Percentiles rank a stretch among this genome's conserved stretches.
Conservation (phyloP, 495 filamentous ascomycete genomes). For the Penicillium flavigenum region DNA sequence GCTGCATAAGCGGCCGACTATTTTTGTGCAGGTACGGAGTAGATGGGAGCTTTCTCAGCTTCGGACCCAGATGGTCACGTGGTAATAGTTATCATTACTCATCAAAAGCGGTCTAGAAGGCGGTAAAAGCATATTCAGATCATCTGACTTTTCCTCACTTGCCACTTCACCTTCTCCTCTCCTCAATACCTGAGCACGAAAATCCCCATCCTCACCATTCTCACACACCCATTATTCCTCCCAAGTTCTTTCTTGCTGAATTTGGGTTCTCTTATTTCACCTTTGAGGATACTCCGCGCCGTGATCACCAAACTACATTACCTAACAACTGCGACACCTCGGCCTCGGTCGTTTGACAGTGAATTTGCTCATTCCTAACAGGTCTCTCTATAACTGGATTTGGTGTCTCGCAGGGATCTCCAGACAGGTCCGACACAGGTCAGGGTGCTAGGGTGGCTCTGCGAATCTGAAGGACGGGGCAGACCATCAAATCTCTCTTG, state of each 20-base stretch:
- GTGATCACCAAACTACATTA: background rate
- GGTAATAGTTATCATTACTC: background rate
- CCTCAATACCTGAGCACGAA: background rate
- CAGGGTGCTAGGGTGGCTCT: constrained; percentile 24
- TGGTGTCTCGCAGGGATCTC: constrained; percentile 64
- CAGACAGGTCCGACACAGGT: constrained; percentile 40
- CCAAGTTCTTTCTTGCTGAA: background rate
- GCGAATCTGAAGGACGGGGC: constrained; percentile 25
- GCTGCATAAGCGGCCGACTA: no score
- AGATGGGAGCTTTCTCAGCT: no score
- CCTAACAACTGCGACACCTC: background rate
- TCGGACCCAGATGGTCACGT: background rate
- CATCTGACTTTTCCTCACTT: constrained; percentile 12
- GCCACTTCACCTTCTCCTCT: constrained; percentile 11
- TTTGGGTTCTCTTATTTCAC: background rate
- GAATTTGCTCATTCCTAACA: constrained; percentile 3
- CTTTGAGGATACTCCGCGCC: background rate
- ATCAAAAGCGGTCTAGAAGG: background rate
- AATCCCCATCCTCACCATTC: background rate
- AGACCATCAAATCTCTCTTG: constrained; percentile 19
- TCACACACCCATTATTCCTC: background rate
- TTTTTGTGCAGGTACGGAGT: no score
- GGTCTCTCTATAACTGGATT: constrained; percentile 29
- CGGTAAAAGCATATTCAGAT: background rate
- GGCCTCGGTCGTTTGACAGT: background rate